phyloP scores from a whole-genome alignment of 2,329 filamentous ascomycete species.

The Beauveria bassiana region DNA sequence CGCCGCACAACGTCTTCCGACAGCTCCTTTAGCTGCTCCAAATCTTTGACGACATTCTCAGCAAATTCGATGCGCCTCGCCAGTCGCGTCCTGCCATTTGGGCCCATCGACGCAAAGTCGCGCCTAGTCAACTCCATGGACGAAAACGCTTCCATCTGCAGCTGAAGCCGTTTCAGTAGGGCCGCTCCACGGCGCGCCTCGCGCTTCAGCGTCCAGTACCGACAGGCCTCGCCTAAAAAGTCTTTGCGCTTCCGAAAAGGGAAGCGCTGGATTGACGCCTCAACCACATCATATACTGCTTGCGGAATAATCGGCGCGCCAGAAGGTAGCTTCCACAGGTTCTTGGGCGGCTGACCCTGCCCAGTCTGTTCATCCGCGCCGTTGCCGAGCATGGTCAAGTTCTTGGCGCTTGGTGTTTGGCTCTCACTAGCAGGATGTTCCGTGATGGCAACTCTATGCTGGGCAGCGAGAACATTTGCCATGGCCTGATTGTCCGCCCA shows the following conservation, averaged over 20 bases:
- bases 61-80: conserved; percentile 84
- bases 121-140: conserved; percentile 95
- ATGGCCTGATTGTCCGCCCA: conserved; percentile 89
- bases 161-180: conserved; percentile 81
- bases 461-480: conserved; percentile 71
- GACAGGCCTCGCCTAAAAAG: conserved; percentile 85
- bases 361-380: conserved; percentile 57
- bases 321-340: conserved; percentile 82
- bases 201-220: conserved; percentile 95
- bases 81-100: conserved; percentile 69
- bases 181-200: conserved; percentile 88
- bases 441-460: conserved; percentile 54
- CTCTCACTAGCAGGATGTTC: conserved; percentile 72
- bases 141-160: conserved; percentile 93
- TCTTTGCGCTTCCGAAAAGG: conserved; percentile 77
- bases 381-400: conserved; percentile 65
- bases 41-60: conserved; percentile 63
- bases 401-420: conserved; percentile 75
- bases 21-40: conserved; percentile 66
- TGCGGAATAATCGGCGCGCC: conserved; percentile 92
- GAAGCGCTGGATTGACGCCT: conserved; percentile 75
- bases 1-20: conserved; percentile 65
- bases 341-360: conserved; percentile 39
- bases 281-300: conserved; percentile 77
- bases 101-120: conserved; percentile 93